Evolutionary conservation across 1,284 basidiomycete genomes (phyloP).

Genomic region (Rhodofomes roseus): DNA sequence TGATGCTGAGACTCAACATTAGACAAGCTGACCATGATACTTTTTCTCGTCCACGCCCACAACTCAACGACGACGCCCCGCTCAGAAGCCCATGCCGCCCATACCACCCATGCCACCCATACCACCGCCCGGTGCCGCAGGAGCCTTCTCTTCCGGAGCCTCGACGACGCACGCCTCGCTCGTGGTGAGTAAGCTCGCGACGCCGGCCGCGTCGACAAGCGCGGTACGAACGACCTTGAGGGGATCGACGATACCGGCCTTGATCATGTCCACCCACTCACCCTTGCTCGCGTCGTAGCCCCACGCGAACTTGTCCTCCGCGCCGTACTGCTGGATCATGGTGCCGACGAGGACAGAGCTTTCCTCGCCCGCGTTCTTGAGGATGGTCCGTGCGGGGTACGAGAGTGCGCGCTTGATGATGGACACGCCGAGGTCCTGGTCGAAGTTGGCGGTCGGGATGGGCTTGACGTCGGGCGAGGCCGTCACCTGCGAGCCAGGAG

Average conservation of each 20-base stretch:
- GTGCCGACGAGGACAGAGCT: constrained; percentile 90
- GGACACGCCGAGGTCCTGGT: constrained; percentile 93
- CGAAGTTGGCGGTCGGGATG: constrained; percentile 89
- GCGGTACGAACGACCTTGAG: constrained; percentile 92
- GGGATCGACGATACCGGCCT: constrained; percentile 91
- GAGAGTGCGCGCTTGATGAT: constrained; percentile 91
- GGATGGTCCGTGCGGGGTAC: constrained; percentile 84
- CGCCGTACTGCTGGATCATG: constrained; percentile 67
- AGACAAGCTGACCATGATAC: not conserved
- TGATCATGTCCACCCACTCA: constrained; percentile 94
- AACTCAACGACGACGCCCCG: not conserved
- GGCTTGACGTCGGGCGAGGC: constrained; percentile 49
- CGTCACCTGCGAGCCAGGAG: constrained; percentile 39
- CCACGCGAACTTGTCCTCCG: constrained; percentile 70
- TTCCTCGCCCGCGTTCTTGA: constrained; percentile 95
- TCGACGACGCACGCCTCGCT: constrained; percentile 94
- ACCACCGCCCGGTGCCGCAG: constrained; percentile 42
- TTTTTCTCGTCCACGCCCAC: not conserved
- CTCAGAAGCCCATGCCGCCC: constrained; percentile 33
- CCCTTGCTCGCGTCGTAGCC: constrained; percentile 93
- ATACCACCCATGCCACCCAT: constrained; percentile 62
- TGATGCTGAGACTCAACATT: not conserved
- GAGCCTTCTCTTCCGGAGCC: constrained; percentile 78
- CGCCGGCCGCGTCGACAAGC: constrained; percentile 84
- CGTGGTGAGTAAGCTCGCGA: constrained; percentile 89